Evolutionary conservation across 2,329 filamentous ascomycete genomes (phyloP), one percentile per base, ranked within the genome.

Genomic region (Emmonsiellopsis sp.): DNA sequence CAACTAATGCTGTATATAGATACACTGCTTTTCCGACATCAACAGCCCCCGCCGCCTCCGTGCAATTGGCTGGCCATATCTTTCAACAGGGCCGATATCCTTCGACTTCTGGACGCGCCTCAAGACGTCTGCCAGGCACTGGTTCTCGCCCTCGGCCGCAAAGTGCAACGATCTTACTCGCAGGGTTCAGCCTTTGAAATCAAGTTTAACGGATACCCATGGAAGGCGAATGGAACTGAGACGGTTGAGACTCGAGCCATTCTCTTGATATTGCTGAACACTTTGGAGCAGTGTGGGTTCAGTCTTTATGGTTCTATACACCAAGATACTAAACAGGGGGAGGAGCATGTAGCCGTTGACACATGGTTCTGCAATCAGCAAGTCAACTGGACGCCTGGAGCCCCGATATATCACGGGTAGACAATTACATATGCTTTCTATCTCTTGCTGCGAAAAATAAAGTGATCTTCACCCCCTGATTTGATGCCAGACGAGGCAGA

Each of bases 221-320:
- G 66, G 66, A 44, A 48, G 26, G 61, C 70, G 1, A 53, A 42
- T 5, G 68, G 68, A 1, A 63, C 63, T 43, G 65, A 69, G 49
- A 70, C 69, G 2, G 68, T 73, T 63, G 60, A 52, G n/a, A 65
- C 63, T 9, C 62, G 69, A 26, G 55, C 67, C 49, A 50, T 72
- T 46, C 47, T 73, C 38, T 57, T 73, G 55, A 64, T 54, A 40
- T 56, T 73, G 55, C 53, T 72, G 54, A 67, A 67, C 45, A 56
- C 55, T 11, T 57, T 72, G 30, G 71, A 72, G 54, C 58, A 57
- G 3, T 61, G 68, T 49, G 70, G 70, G 1, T 73, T 69, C 65
- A 67, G 63, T 46, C 62, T 72, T 11, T 73, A 73, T 60, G 67
- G 68, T 1, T 70, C 68, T 54, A 61, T 74, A 31, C 67, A 71